Evolutionary conservation across 139 green algal species (phyloP).

Genomic region (Ettlia oleoabundans): DNA sequence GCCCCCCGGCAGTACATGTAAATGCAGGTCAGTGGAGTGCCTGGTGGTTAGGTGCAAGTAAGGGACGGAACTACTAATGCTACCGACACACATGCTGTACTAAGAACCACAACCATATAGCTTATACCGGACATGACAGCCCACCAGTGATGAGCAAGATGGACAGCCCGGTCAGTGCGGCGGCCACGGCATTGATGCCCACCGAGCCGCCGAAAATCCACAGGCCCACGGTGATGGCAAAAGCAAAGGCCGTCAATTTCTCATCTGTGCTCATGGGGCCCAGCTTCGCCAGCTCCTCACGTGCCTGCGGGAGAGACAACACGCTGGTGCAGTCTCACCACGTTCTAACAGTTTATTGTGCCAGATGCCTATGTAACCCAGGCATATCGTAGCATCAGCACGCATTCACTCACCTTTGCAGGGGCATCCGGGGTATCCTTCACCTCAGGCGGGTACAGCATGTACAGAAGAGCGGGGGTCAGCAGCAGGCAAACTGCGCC

Average conservation of each 20-base stretch:
- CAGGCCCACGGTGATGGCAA: constrained; percentile 89
- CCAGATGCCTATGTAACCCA: no score
- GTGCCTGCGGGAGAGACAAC: constrained; percentile 14
- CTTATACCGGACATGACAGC: not conserved
- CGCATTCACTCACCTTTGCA: constrained; percentile 51
- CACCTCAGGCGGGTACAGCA: constrained; percentile 94
- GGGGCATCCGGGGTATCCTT: constrained; percentile 97
- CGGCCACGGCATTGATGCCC: constrained; percentile 94
- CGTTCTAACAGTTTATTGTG: no score
- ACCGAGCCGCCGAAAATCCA: constrained; percentile 92
- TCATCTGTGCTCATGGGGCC: constrained; percentile 94
- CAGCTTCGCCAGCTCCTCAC: constrained; percentile 92
- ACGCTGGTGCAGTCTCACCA: not conserved
- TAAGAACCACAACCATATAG: not conserved
- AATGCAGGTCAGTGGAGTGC: no score
- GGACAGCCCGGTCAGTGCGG: constrained; percentile 94
- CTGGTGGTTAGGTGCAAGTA: no score
- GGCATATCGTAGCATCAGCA: constrained; percentile 66
- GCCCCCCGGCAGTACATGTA: no score
- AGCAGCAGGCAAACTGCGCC: constrained; percentile 85
- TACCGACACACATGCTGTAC: constrained; percentile 52
- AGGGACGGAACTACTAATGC: no score
- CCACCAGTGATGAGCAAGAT: constrained; percentile 95
- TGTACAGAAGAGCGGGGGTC: constrained; percentile 94
- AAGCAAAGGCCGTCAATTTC: constrained; percentile 93